Evolutionary conservation across 139 green algal genomes (phyloP), one percentile per base, ranked within the genome.

Genomic region (Spirogloea muscicola): DNA sequence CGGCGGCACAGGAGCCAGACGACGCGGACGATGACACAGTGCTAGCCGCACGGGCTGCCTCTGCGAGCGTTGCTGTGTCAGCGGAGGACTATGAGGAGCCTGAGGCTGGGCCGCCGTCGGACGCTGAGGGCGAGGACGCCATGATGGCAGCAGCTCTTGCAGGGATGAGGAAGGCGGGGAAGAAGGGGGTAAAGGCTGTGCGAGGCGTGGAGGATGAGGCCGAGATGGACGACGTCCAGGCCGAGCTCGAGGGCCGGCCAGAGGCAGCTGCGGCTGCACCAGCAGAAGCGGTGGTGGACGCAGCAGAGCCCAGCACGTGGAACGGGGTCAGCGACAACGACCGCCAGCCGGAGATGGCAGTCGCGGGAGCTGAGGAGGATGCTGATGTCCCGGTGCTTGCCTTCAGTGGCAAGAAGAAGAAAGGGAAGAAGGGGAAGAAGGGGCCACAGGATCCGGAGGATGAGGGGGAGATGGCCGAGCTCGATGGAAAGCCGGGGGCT

Each of bases 151-250:
- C 27, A 3, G 57, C 43, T 16, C 44, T 29, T 3, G 7, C 31
- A 31, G 65, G 34, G 13, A 42, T 41, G 3, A 27, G 13, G 39
- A 64, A 64, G 29, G 46, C 21, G 34, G 41, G 67, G 29, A 89
- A 89, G 61, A 84, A 87, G 44, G 57, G 18, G 25, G 25, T 25
- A 29, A 88, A 89, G 57, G 79, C 72, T 25, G 80, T 80, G 37
- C 70, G 77, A 51, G 87, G 86, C 48, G 74, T 81, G 69, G 59
- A 86, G 16, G 87, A 88, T 7, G 86, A 91, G 7, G 82, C 70
- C 38, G 88, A 90, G 58, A 67, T 92, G 43, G 89, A 87, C 31
- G 86, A 85, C 0, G 60, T 92, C 44, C 61, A 92, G n/a, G 89
- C 86, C 18, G 82, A 89, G 79, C 61, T 94, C n/a, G 16, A 10